Evolutionary conservation across 2,329 filamentous ascomycete species (phyloP).

Genomic region (Penicillium freii): DNA sequence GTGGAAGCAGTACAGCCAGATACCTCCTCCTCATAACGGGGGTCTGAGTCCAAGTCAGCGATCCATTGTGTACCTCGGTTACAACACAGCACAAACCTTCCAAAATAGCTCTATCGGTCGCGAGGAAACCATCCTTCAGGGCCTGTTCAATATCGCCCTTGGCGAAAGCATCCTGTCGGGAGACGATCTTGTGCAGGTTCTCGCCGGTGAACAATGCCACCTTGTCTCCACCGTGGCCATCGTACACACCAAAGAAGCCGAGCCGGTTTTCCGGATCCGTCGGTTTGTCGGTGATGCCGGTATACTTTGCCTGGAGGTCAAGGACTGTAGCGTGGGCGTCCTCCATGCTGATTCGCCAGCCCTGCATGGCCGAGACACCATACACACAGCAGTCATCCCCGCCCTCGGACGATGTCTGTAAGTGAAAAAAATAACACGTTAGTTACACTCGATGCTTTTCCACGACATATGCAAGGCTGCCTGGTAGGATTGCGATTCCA

Average conservation of each 20-base stretch:
- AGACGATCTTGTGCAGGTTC: slow-evolving; percentile 88
- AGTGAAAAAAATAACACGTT: slow-evolving; percentile 1
- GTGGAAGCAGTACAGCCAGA: slow-evolving; percentile 97
- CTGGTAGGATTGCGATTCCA: not conserved
- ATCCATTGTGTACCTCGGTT: not conserved
- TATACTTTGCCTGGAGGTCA: slow-evolving; percentile 68
- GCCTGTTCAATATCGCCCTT: slow-evolving; percentile 90
- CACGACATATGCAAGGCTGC: not conserved
- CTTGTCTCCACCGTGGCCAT: slow-evolving; percentile 95
- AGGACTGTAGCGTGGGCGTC: slow-evolving; percentile 89
- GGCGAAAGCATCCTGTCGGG: slow-evolving; percentile 93
- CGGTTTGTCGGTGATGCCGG: slow-evolving; percentile 53
- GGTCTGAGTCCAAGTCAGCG: slow-evolving; percentile 60
- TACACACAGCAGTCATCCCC: slow-evolving; percentile 91
- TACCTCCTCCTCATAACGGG: slow-evolving; percentile 95
- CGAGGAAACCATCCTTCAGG: slow-evolving; percentile 94
- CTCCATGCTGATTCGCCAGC: slow-evolving; percentile 99
- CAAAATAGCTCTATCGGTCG: slow-evolving; percentile 91
- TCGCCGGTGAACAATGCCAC: slow-evolving; percentile 91
- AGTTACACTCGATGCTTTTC: not conserved
- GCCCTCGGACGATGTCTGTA: slow-evolving; percentile 79
- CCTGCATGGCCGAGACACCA: slow-evolving; percentile 98
- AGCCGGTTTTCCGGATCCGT: slow-evolving; percentile 69
- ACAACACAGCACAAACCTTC: slow-evolving; percentile 64
- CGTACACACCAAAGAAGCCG: slow-evolving; percentile 96